Evolutionary conservation across 768 basidiomycete species (phyloP).

Genomic region (Pulveroboletus ravenelii): DNA sequence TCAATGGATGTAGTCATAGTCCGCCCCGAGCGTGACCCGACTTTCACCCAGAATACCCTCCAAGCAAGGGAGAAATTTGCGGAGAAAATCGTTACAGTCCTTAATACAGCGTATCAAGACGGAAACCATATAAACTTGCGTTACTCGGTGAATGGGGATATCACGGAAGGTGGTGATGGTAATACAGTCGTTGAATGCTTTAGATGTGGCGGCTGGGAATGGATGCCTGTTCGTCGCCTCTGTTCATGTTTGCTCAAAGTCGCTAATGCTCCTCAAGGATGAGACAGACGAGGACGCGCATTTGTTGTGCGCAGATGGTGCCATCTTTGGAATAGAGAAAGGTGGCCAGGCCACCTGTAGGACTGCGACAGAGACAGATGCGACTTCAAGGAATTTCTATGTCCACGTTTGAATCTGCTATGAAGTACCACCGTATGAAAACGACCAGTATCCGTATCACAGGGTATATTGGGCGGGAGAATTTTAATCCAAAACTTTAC

Average conservation of each 20-base stretch:
- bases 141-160: conserved; percentile 46
- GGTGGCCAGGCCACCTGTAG: conserved; percentile 56
- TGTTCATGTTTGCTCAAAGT: conserved; percentile 2
- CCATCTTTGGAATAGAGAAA: conserved; percentile 55
- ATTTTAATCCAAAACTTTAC: conserved; percentile 38
- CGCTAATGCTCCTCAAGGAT: conserved; percentile 40
- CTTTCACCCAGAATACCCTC: conserved; percentile 37
- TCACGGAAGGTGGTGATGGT: conserved; percentile 41
- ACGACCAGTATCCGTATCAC: not conserved
- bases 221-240: conserved; percentile 64
- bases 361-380: conserved; percentile 33
- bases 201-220: conserved; percentile 78
- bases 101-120: conserved; percentile 70
- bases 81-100: conserved; percentile 46
- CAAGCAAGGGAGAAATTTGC: conserved; percentile 48
- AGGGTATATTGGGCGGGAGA: conserved; percentile 5
- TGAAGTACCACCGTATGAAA: conserved; percentile 1
- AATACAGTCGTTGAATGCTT: conserved; percentile 69
- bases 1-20: conserved; percentile 74
- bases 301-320: conserved; percentile 77
- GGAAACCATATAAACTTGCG: conserved; percentile 64
- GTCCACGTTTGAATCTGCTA: conserved; percentile 40
- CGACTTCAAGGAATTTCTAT: conserved; percentile 33
- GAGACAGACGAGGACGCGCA: conserved; percentile 56
- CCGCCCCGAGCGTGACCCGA: conserved; percentile 63